phyloP scores from a whole-genome alignment of 257 asterid species.

The Gynochthodes officinalis region DNA sequence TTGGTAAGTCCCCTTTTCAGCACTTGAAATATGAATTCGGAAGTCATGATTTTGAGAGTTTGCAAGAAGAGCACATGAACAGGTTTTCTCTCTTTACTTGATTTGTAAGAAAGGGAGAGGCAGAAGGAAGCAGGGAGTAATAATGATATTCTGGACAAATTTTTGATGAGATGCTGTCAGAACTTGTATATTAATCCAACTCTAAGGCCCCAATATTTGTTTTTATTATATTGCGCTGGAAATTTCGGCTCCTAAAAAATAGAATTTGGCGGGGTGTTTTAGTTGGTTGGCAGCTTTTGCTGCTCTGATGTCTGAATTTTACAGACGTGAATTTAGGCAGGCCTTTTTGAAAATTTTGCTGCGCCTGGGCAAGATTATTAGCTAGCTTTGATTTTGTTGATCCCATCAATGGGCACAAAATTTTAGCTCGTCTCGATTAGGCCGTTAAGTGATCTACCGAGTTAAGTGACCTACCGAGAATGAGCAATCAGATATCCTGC shows the following conservation, averaged over 20 bases:
- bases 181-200: not conserved
- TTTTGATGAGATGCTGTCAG: not conserved
- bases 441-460: too few relatives aligned
- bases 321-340: slow-evolving; percentile 2
- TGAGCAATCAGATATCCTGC: too few relatives aligned
- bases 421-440: too few relatives aligned
- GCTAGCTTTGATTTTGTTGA: not conserved
- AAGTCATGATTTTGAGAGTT: not conserved
- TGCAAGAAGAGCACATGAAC: not conserved
- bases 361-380: not conserved
- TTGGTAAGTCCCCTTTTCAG: not conserved
- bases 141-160: too few relatives aligned
- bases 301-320: not conserved
- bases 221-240: not conserved
- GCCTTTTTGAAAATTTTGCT: not conserved
- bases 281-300: not conserved
- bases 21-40: not conserved
- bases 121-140: not conserved
- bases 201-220: not conserved
- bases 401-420: not conserved
- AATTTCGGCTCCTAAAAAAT: slow-evolving; percentile 5
- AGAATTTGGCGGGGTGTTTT: not conserved
- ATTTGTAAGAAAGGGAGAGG: not conserved
- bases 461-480: too few relatives aligned
- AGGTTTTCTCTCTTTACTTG: not conserved